Conservation (phyloP, 202 grass and related monocot genomes). For the Elaeis oleifera region DNA sequence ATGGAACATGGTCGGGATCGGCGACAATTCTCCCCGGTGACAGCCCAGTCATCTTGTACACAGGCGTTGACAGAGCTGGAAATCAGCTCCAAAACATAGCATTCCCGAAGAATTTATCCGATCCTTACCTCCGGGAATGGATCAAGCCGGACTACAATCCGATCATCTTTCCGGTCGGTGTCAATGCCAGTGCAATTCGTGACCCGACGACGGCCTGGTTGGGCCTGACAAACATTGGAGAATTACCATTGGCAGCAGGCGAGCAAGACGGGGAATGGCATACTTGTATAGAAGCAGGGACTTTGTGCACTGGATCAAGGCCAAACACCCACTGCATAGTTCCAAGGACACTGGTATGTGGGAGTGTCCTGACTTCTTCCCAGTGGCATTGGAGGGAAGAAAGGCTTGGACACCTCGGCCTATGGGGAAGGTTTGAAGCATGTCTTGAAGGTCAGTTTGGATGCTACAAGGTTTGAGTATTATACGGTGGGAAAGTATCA, state of each 20-base stretch:
- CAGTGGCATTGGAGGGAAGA: slow-evolving; percentile 25
- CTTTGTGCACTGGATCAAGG: slow-evolving; percentile 12
- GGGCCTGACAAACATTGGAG: slow-evolving; percentile 21
- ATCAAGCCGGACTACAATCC: slow-evolving; percentile 32
- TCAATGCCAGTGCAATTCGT: slow-evolving; percentile 31
- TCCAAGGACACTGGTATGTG: slow-evolving; percentile 34
- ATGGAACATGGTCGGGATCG: slow-evolving; percentile 34
- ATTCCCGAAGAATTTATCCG: slow-evolving; percentile 29
- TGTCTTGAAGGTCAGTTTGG: slow-evolving; percentile 52
- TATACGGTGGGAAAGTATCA: slow-evolving; percentile 45
- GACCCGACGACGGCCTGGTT: slow-evolving; percentile 42
- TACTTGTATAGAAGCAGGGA: slow-evolving; percentile 29
- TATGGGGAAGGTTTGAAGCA: slow-evolving; percentile 19
- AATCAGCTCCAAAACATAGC: slow-evolving; percentile 30
- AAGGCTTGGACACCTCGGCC: slow-evolving; percentile 33
- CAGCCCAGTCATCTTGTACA: slow-evolving; percentile 32
- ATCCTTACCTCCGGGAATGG: slow-evolving; percentile 37
- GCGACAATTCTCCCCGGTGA: slow-evolving; percentile 24
- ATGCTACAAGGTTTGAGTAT: slow-evolving; percentile 42
- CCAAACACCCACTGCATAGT: slow-evolving; percentile 28
- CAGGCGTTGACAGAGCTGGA: slow-evolving; percentile 10
- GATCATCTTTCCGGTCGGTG: slow-evolving; percentile 4
- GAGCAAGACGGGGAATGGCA: neutral
- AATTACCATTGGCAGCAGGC: slow-evolving; percentile 17
- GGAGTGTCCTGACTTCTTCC: slow-evolving; percentile 67